Evolutionary conservation across 352 stramenopile genomes (phyloP).

Genomic region (Thraustotheca clavata): DNA sequence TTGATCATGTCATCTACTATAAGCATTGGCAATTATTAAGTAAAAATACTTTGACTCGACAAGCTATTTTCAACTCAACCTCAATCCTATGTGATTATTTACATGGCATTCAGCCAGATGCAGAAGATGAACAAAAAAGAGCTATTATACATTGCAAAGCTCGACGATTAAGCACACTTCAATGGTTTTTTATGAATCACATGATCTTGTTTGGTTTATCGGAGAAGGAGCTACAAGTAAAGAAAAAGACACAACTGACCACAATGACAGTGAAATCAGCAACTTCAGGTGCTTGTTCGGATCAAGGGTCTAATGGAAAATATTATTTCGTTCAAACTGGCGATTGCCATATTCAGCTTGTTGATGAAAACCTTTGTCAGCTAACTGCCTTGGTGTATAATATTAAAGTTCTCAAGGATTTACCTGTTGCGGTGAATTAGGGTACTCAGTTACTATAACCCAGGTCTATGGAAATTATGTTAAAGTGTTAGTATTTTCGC

Average conservation of each 20-base stretch:
- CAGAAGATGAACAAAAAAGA: not conserved
- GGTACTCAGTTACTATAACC: too few species aligned
- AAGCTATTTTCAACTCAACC: conserved; percentile 15
- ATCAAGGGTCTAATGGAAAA: not conserved
- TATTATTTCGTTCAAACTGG: not conserved
- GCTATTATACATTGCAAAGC: conserved; percentile 3
- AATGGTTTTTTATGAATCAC: conserved; percentile 20
- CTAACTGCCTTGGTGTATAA: conserved; percentile 11
- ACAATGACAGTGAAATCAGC: not conserved
- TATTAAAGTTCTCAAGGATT: conserved; percentile 13
- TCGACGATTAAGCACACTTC: conserved; percentile 4
- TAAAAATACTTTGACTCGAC: conserved; percentile 8
- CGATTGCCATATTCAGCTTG: conserved; percentile 12
- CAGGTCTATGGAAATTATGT: too few species aligned
- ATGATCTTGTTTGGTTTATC: conserved; percentile 9
- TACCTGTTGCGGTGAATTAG: conserved; percentile 5
- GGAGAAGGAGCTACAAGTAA: conserved; percentile 10
- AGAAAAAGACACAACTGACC: not conserved
- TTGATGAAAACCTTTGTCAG: not conserved
- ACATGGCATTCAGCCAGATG: not conserved
- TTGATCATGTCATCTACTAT: not conserved
- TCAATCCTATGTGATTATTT: not conserved
- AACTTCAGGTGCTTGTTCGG: not conserved
- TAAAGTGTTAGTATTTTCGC: too few species aligned
- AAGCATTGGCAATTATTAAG: not conserved